A percentile compares a stretch with the other conserved stretches of the same genome.
phyloP scores from a whole-genome alignment of 2,329 filamentous ascomycete genomes.

The Cladobotryum mycophilum region DNA sequence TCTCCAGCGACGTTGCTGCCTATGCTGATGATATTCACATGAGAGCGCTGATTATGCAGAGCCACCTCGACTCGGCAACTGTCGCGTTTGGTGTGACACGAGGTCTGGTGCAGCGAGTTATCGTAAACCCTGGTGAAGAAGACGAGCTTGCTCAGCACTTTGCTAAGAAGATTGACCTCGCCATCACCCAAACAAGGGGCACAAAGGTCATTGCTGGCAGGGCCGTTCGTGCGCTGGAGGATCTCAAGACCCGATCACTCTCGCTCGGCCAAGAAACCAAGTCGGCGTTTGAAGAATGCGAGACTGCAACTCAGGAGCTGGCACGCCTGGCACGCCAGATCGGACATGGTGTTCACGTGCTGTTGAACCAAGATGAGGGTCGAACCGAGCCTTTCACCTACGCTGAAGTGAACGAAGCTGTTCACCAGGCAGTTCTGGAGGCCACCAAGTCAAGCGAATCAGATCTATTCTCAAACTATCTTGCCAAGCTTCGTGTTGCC shows the following conservation, averaged over 20 bases:
- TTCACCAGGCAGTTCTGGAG: constrained; percentile 46
- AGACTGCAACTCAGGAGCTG: constrained; percentile 58
- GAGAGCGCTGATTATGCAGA: constrained; percentile 69
- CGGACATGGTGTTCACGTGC: constrained; percentile 57
- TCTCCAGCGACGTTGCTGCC: constrained; percentile 61
- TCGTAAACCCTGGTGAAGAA: constrained; percentile 46
- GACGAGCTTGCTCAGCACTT: constrained; percentile 64
- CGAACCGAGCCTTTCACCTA: constrained; percentile 62
- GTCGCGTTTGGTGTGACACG: constrained; percentile 58
- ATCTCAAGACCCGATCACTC: constrained; percentile 69
- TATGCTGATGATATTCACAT: constrained; percentile 77
- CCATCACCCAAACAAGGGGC: constrained; percentile 70
- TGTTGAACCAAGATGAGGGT: constrained; percentile 64
- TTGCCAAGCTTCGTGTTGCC: constrained; percentile 59
- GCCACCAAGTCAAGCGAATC: constrained; percentile 53
- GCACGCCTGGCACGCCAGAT: constrained; percentile 60
- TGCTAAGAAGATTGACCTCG: constrained; percentile 60
- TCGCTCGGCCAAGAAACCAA: constrained; percentile 63
- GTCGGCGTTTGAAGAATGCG: constrained; percentile 64
- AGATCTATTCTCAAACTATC: constrained; percentile 64
- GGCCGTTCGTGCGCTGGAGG: constrained; percentile 67
- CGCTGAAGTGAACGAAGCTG: constrained; percentile 57
- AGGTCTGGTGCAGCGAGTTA: constrained; percentile 59
- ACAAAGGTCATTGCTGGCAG: constrained; percentile 80
- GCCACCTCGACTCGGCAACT: constrained; percentile 72